Evolutionary conservation across 2,329 filamentous ascomycete species (phyloP).

Genomic region (Cordyceps farinosa): DNA sequence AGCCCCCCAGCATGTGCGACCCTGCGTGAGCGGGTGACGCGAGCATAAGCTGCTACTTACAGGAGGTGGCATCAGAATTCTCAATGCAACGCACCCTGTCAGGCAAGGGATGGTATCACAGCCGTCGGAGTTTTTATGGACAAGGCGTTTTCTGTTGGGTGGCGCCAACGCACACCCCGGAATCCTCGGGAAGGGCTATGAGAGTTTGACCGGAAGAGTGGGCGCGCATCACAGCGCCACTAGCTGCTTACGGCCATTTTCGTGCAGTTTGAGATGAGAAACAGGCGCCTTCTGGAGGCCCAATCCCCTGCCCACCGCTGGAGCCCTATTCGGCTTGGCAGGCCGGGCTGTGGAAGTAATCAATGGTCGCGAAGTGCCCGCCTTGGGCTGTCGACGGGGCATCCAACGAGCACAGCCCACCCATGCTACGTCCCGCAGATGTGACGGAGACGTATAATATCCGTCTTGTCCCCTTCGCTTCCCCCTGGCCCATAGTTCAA

Average conservation of each 20-base stretch:
- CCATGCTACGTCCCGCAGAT: not conserved
- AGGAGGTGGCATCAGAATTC: not conserved
- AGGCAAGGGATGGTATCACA: not conserved
- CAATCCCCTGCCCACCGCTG: not conserved
- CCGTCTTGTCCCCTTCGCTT: constrained; percentile 2
- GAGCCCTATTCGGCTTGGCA: constrained; percentile 8
- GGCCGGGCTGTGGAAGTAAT: constrained; percentile 6
- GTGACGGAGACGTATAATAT: constrained; percentile 6
- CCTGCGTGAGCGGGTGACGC: not conserved
- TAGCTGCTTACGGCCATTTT: constrained; percentile 12
- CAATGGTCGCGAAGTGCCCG: constrained; percentile 6
- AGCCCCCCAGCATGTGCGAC: not conserved
- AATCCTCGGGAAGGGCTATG: not conserved
- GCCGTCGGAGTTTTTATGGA: not conserved
- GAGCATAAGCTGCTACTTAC: not conserved
- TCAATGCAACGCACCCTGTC: not conserved
- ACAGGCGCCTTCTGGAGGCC: not conserved
- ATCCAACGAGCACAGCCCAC: constrained; percentile 12
- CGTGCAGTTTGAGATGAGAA: not conserved
- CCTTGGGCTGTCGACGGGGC: not conserved
- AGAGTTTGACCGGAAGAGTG: not conserved
- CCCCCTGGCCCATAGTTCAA: not conserved
- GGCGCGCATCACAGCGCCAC: not conserved
- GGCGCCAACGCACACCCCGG: not conserved
- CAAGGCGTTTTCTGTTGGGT: not conserved